Evolutionary conservation across 1,284 basidiomycete species (phyloP).

Genomic region (Cutaneotrichosporon arboriforme): DNA sequence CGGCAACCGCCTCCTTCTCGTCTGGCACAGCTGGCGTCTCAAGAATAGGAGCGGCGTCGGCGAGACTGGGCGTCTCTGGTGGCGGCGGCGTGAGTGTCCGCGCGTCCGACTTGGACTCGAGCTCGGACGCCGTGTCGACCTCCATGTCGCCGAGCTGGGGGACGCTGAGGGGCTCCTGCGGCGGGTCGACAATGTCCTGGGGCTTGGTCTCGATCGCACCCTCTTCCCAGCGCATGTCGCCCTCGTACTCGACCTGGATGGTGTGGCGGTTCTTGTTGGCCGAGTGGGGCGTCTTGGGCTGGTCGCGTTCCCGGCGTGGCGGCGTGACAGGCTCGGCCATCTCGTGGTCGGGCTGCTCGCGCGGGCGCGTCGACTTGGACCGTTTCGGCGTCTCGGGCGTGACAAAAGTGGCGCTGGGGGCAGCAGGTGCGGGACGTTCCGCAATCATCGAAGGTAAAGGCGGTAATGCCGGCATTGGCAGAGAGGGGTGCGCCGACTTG

Average conservation of each 20-base stretch:
- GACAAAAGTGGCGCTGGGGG: too few species aligned
- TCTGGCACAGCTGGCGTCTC: not conserved
- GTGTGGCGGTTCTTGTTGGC: slow-evolving; percentile 63
- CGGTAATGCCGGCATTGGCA: not conserved
- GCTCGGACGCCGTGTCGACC: slow-evolving; percentile 16
- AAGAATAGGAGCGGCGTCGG: not conserved
- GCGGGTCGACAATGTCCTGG: not conserved
- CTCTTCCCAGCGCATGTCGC: slow-evolving; percentile 23
- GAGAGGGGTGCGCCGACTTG: not conserved
- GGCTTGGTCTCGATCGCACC: not conserved
- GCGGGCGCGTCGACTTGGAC: not conserved
- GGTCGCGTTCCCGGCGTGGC: not conserved
- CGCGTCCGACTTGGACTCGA: slow-evolving; percentile 3
- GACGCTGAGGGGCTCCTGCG: slow-evolving; percentile 8
- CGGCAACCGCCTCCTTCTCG: not conserved
- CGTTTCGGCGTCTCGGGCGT: not conserved
- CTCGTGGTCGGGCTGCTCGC: not conserved
- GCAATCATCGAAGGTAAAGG: not conserved
- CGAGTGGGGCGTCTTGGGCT: slow-evolving; percentile 28
- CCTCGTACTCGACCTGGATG: slow-evolving; percentile 83
- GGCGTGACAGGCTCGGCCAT: slow-evolving; percentile 2
- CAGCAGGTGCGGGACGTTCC: not conserved
- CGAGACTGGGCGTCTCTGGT: not conserved
- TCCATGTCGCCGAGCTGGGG: slow-evolving; percentile 16
- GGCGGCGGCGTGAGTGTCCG: not conserved